Evolutionary conservation across 2,329 filamentous ascomycete species (phyloP).

Genomic region (Penicillium hesseltinei): DNA sequence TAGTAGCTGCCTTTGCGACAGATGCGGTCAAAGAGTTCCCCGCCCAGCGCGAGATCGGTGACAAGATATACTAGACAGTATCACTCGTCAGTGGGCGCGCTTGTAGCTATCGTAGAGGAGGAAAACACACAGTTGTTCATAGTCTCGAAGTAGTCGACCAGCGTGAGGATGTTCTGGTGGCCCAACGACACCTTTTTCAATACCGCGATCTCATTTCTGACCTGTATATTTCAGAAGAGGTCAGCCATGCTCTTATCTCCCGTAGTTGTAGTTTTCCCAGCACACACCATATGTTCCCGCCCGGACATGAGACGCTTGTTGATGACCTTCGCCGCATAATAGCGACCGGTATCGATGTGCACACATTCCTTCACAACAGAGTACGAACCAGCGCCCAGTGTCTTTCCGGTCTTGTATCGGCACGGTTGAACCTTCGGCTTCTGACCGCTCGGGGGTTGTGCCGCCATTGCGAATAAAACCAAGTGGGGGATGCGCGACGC

Average conservation of each 20-base stretch:
- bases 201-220: conserved; percentile 96
- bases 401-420: conserved; percentile 98
- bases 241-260: conserved; percentile 7
- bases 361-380: conserved; percentile 99
- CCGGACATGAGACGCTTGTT: conserved; percentile 98
- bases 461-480: conserved; percentile 27
- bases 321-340: conserved; percentile 99
- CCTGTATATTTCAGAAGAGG: conserved; percentile 50
- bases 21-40: conserved; percentile 96
- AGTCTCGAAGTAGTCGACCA: conserved; percentile 99
- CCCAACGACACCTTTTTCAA: conserved; percentile 98
- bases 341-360: conserved; percentile 94
- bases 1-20: conserved; percentile 98
- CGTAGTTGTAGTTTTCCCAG: neutral
- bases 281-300: conserved; percentile 87
- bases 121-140: conserved; percentile 82
- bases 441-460: conserved; percentile 30
- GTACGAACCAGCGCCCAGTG: conserved; percentile 91
- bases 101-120: neutral
- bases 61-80: conserved; percentile 74
- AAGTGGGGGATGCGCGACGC: conserved; percentile 3
- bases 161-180: conserved; percentile 93
- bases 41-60: conserved; percentile 91
- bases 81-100: conserved; percentile 16
- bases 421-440: conserved; percentile 81